Conservation (phyloP, 768 basidiomycete genomes). For the Termitomyces eurrhizus region DNA sequence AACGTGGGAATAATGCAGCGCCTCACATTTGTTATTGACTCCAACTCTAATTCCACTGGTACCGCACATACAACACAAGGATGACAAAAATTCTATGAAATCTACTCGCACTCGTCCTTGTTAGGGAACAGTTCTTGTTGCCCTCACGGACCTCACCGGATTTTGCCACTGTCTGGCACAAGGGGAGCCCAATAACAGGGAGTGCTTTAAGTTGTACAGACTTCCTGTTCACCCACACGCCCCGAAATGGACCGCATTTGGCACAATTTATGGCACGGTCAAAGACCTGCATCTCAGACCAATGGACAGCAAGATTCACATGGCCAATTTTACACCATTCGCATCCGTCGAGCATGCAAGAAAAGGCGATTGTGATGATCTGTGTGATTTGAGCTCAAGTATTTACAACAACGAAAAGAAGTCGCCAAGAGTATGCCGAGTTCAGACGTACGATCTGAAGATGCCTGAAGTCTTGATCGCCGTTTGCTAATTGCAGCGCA, state of each 20-base stretch:
- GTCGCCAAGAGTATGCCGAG: not conserved
- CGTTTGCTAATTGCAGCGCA: conserved; percentile 1
- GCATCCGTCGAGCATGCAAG: not conserved
- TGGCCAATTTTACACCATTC: not conserved
- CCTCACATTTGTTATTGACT: not conserved
- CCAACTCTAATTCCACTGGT: not conserved
- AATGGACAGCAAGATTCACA: not conserved
- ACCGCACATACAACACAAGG: not conserved
- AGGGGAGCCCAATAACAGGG: not conserved
- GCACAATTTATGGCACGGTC: not conserved
- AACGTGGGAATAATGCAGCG: conserved; percentile 20
- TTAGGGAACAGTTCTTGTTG: not conserved
- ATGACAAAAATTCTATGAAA: not conserved
- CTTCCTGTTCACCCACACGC: not conserved
- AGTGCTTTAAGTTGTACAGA: not conserved
- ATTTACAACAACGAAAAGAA: not conserved
- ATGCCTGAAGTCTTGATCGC: not conserved
- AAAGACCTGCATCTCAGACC: not conserved
- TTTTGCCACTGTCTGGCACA: not conserved
- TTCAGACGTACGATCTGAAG: not conserved
- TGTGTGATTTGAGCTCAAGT: not conserved
- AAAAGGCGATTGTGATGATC: not conserved
- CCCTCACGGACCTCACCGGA: not conserved
- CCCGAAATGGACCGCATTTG: not conserved
- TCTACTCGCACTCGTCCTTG: not conserved